Conservation (phyloP, 2,329 filamentous ascomycete species). For the Phialocephala subalpina region DNA sequence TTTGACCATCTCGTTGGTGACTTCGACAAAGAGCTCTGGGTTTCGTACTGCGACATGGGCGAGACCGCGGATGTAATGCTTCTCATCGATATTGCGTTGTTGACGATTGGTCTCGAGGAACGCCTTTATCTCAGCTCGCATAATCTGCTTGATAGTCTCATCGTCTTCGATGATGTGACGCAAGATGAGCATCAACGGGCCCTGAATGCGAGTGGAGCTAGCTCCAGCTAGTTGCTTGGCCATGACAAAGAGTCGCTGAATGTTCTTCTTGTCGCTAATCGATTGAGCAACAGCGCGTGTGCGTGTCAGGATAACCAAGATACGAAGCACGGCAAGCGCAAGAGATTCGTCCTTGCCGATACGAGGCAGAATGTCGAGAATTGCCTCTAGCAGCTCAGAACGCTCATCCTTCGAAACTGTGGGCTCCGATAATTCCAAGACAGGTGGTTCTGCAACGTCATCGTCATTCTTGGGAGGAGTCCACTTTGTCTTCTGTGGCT, state of each 20-base stretch:
- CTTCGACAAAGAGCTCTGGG: slow-evolving; percentile 85
- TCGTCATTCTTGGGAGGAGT: slow-evolving; percentile 60
- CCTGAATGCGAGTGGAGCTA: slow-evolving; percentile 77
- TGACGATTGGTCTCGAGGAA: slow-evolving; percentile 68
- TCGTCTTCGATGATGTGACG: slow-evolving; percentile 96
- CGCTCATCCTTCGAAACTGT: slow-evolving; percentile 73
- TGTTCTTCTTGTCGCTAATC: slow-evolving; percentile 86
- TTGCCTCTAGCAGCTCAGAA: slow-evolving; percentile 72
- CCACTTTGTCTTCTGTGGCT: slow-evolving; percentile 80
- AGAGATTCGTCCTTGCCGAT: slow-evolving; percentile 88
- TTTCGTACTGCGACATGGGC: slow-evolving; percentile 82
- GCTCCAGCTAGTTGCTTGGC: slow-evolving; percentile 87
- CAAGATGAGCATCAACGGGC: slow-evolving; percentile 75
- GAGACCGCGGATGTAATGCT: slow-evolving; percentile 77
- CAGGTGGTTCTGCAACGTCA: slow-evolving; percentile 58
- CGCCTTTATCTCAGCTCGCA: slow-evolving; percentile 87
- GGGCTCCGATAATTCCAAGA: slow-evolving; percentile 66
- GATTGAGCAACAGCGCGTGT: slow-evolving; percentile 76
- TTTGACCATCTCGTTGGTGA: slow-evolving; percentile 85
- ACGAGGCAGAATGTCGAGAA: slow-evolving; percentile 85
- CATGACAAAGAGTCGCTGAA: slow-evolving; percentile 93
- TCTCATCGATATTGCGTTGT: slow-evolving; percentile 71
- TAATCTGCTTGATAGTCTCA: slow-evolving; percentile 87
- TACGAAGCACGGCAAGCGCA: slow-evolving; percentile 82
- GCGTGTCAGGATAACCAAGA: slow-evolving; percentile 88